Evolutionary conservation across 345 rosid genomes (phyloP), one percentile per base, ranked within the genome.

Genomic region (Dovyalis caffra): DNA sequence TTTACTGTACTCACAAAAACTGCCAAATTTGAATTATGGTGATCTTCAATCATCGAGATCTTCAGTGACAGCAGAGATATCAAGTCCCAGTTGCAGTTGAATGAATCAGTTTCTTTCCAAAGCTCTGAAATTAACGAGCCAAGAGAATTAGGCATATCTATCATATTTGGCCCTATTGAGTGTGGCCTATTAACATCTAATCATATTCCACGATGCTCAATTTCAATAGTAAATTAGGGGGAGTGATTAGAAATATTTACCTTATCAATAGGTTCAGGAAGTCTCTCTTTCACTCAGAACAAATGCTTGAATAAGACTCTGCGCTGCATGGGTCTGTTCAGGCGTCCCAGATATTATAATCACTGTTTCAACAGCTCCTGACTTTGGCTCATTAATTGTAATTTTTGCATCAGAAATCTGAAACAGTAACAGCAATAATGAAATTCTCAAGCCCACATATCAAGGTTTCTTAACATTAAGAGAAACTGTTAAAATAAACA

Each of bases 281-380:
- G 87, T 67, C 74, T 90, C 87, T 23, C 82, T 81, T 76, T 91
- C 97, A 66, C 88, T 85, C 86, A 88, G 80, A 6, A 91, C 97
- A 75, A 91, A 91, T 49, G 97, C 92, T 78, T 90, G 97, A 82
- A 91, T 88, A 65, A 91, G 92, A 83, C 89, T 82, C 79, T 91
- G 97, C 2, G 94, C 97, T 5, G 97, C 97, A 69, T 91, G 89
- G 1, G 91, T 88, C 82, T 91, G 92, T 71, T 91, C 97, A 8
- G 97, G 97, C 47, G 92, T 88, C 70, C 97, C 94, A 15, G 94
- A 88, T 85, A 91, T 90, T 61, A 84, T 78, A 62, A 90, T 88
- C 35, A 76, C 84, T 25, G 91, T 90, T 76, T 90, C 97, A 0
- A 86, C 43, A 66, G 88, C 91, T 71, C 88, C 89, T 53, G 89